Evolutionary conservation across 805 yeast species (phyloP).

Genomic region (Allodekkera sacchari): DNA sequence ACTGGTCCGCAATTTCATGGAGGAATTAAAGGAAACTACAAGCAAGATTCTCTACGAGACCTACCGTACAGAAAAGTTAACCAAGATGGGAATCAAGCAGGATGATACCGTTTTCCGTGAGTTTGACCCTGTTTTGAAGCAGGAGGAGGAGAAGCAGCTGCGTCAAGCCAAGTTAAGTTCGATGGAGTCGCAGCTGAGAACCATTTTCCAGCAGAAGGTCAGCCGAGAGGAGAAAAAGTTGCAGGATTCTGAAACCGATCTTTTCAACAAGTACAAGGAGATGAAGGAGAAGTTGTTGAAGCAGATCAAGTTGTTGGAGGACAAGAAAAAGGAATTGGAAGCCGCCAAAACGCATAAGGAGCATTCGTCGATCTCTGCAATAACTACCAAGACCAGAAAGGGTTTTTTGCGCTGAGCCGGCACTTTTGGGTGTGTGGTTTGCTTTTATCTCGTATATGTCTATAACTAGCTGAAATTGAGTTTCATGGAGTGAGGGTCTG

Average conservation of each 20-base stretch:
- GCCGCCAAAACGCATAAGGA: conserved; percentile 42
- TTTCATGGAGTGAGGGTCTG: no score
- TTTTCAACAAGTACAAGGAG: conserved; percentile 91
- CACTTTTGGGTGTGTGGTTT: no score
- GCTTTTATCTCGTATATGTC: background rate
- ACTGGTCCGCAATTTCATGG: conserved; percentile 82
- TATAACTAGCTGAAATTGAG: no score
- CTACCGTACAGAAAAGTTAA: conserved; percentile 79
- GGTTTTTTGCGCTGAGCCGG: conserved; percentile 59
- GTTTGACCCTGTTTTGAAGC: conserved; percentile 86
- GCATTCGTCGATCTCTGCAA: conserved; percentile 22
- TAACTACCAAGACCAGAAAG: conserved; percentile 55
- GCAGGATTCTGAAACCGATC: conserved; percentile 93
- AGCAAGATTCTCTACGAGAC: conserved; percentile 70
- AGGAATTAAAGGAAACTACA: conserved; percentile 87
- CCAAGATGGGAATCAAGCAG: conserved; percentile 79
- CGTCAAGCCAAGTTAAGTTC: conserved; percentile 92
- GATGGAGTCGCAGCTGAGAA: conserved; percentile 94
- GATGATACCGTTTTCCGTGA: conserved; percentile 90
- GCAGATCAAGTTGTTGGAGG: conserved; percentile 86
- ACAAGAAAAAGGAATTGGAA: conserved; percentile 76
- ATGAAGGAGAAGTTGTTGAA: conserved; percentile 90
- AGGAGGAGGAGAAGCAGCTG: conserved; percentile 85
- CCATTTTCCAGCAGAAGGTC: conserved; percentile 93
- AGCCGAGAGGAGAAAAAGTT: conserved; percentile 94